Base-by-base conservation (phyloP, 202 grass and related monocot genomes). In the Setaria italica region DNA sequence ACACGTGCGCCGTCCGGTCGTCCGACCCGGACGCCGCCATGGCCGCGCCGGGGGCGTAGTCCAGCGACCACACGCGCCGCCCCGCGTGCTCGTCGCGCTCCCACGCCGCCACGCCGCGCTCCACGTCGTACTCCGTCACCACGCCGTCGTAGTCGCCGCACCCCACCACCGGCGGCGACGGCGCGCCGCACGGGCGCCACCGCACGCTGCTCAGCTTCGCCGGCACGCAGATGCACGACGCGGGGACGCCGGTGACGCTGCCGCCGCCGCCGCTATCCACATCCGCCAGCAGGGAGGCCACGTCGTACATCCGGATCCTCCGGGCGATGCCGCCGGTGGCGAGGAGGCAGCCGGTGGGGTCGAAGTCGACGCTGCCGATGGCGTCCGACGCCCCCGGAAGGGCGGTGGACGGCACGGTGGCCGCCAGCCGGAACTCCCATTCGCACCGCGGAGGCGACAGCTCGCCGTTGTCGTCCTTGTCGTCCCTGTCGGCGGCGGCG, bases 191-290 rank as follows among this genome's bases (percentile, higher is more conserved):
- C 3, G 90, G 91, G 0, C 82, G 90, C 92, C 90, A 99, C 79
- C 91, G 88, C 72, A 95, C 93, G 90, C 91, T 95, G 90, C 96
- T 99, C 49, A 99, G 93, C 90, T 99, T 99, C 1, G 96, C 96
- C 70, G 96, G 93, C 49, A 92, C 85, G 86, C 93, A 95, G 82
- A 99, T 94, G 72, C 85, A 94, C 4, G 86, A 67, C 4, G 58
- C 77, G 12, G 84, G 84, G 34, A 45, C 62, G 45, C 62, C 1
- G 79, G 11, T 6, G 6, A 13, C 25, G 41, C 3, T 2, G 15
- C 0, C 2, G 64, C 2, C 0, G 9, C 0, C 8, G 43, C 25
- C 5, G 9, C 51, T 54, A 37, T 15, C 32, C 46, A 5, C 33
- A 17, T 53, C 50, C 1, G 43, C 8, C 2, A 87, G 43, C 6